A percentile compares a stretch with the other conserved stretches of the same genome.
phyloP scores from a whole-genome alignment of 2,329 filamentous ascomycete genomes.

The Ophiostoma himal-ulmi region DNA sequence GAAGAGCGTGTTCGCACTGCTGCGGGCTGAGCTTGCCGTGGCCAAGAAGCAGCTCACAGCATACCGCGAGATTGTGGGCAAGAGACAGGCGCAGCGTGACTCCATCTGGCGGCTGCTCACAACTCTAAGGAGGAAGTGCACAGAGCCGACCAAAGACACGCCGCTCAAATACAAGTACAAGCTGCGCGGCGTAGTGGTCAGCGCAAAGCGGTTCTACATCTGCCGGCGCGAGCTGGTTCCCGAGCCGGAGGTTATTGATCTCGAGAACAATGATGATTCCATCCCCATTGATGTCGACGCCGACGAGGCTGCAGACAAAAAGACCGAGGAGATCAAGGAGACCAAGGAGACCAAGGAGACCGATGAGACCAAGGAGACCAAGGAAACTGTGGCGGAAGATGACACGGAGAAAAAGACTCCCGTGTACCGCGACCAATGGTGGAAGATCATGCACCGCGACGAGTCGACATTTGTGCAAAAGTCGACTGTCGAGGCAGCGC shows the following conservation, averaged over 20 bases:
- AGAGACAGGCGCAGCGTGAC: conserved; percentile 17
- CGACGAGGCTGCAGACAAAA: background rate
- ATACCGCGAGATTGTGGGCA: background rate
- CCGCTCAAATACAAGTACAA: conserved; percentile 30
- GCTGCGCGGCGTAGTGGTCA: conserved; percentile 32
- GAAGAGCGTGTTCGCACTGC: conserved; percentile 20
- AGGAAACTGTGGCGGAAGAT: background rate
- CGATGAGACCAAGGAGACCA: background rate
- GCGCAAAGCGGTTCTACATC: conserved; percentile 30
- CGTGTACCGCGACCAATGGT: conserved; percentile 31
- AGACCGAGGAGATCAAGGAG: background rate
- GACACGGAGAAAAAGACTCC: background rate
- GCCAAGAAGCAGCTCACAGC: conserved; percentile 24
- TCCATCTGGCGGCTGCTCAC: conserved; percentile 19
- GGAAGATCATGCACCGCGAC: conserved; percentile 23
- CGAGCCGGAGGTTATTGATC: background rate
- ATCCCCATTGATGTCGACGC: background rate
- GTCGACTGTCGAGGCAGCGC: background rate
- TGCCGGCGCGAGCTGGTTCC: conserved; percentile 27
- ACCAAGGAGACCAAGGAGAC: background rate
- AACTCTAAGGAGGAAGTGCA: conserved; percentile 24
- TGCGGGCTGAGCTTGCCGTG: conserved; percentile 26
- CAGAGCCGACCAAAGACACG: conserved; percentile 26
- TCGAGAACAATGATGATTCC: background rate
- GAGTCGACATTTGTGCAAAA: background rate